phyloP scores from a whole-genome alignment of 306 rosid species.

The Citrullus mucosospermus region DNA sequence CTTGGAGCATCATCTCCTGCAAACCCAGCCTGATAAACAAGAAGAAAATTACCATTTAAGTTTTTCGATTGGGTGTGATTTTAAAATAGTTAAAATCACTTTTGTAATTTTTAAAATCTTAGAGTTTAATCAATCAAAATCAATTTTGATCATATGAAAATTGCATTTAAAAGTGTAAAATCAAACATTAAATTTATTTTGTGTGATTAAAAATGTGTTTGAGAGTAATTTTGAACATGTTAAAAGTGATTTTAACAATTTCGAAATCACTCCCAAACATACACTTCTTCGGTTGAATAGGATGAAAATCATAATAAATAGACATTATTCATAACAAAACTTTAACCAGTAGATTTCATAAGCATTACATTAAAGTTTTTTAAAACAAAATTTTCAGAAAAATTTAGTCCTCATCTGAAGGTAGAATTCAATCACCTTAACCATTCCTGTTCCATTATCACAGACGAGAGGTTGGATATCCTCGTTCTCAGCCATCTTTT shows the following conservation, averaged over 20 bases:
- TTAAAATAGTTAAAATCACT: no score
- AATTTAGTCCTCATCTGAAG: neutral
- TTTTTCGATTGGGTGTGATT: no score
- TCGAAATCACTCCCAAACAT: no score
- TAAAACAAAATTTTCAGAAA: neutral
- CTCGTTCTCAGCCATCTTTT: conserved; percentile 24
- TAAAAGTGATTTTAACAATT: no score
- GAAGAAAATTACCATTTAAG: neutral
- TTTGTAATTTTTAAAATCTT: no score
- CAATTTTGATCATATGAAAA: no score
- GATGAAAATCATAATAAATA: neutral
- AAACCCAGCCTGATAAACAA: conserved; percentile 23
- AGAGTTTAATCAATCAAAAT: no score
- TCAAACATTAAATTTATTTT: no score
- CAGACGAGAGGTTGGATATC: conserved; percentile 30
- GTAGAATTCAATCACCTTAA: conserved; percentile 14
- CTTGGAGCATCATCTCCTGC: conserved; percentile 32
- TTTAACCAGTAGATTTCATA: neutral
- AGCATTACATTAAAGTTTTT: neutral
- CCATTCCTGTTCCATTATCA: conserved; percentile 33
- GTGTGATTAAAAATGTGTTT: no score
- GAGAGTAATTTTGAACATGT: no score
- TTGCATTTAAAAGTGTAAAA: no score
- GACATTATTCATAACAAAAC: neutral
- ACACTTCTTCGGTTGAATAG: neutral